These are phyloP conservation scores for Leptomonas pyrrhocoris DNA, from an alignment of 208 protist genomes.

Conservation along the genomic window DNA sequence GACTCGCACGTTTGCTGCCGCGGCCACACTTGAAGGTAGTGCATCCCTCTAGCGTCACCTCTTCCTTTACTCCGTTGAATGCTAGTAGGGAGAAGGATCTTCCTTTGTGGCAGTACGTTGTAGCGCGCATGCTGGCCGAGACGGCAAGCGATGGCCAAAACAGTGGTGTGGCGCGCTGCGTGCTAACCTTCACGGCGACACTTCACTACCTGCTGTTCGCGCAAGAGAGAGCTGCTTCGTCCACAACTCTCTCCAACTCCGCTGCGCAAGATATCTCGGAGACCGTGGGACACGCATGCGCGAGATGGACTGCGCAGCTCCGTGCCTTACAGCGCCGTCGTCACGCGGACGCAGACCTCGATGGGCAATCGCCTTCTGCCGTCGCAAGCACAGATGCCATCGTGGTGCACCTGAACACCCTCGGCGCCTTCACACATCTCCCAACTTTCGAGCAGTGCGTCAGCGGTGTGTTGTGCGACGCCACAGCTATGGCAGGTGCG, in stretches of 20 bases:
- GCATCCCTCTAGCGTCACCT: not conserved
- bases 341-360: not conserved
- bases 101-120: constrained; percentile 22
- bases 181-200: not conserved
- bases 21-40: not conserved
- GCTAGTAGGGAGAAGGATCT: not conserved
- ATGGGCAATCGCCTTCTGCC: not conserved
- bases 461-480: not conserved
- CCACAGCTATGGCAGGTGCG: not conserved
- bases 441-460: constrained; percentile 15
- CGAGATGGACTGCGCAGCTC: not conserved
- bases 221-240: not conserved
- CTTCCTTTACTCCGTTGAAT: not conserved
- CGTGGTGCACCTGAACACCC: constrained; percentile 7
- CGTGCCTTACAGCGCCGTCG: not conserved
- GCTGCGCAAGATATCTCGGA: not conserved
- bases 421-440: constrained; percentile 7
- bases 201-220: constrained; percentile 9
- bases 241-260: not conserved
- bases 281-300: not conserved
- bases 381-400: constrained; percentile 6
- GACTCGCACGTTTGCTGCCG: constrained; percentile 20
- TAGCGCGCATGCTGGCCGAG: not conserved
- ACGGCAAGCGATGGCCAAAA: not conserved
- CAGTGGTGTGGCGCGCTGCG: not conserved